A percentile compares a stretch with the other conserved stretches of the same genome.
Evolutionary conservation across 768 basidiomycete species (phyloP).

Genomic region (Hirschioporus abietinus): DNA sequence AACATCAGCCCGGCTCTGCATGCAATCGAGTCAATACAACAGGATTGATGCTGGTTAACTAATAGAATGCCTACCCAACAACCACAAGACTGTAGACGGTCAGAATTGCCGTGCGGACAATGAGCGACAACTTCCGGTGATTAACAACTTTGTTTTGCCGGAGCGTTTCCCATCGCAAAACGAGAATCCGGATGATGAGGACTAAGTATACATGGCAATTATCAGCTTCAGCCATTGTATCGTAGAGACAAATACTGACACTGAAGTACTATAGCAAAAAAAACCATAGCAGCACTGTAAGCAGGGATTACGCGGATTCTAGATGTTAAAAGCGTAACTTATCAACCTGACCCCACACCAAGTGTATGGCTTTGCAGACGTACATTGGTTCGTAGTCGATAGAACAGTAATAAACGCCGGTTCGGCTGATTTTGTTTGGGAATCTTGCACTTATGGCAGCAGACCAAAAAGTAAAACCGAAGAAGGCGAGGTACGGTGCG

Average conservation of each 20-base stretch:
- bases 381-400: conserved; percentile 1
- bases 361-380: background rate
- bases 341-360: background rate
- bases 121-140: background rate
- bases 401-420: background rate
- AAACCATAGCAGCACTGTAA: background rate
- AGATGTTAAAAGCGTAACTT: background rate
- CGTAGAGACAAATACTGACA: background rate
- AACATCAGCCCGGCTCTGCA: background rate
- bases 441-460: background rate
- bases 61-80: background rate
- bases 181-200: background rate
- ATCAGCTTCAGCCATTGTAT: background rate
- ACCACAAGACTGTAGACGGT: background rate
- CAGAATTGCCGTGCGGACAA: background rate
- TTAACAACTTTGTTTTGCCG: background rate
- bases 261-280: background rate
- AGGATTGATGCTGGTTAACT: background rate
- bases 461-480: background rate
- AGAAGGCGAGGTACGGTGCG: background rate
- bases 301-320: background rate
- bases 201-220: background rate
- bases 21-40: background rate
- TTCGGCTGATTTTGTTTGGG: background rate
- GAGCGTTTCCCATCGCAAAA: background rate